Conservation (phyloP, 306 rosid genomes). For the Pueraria montana region DNA sequence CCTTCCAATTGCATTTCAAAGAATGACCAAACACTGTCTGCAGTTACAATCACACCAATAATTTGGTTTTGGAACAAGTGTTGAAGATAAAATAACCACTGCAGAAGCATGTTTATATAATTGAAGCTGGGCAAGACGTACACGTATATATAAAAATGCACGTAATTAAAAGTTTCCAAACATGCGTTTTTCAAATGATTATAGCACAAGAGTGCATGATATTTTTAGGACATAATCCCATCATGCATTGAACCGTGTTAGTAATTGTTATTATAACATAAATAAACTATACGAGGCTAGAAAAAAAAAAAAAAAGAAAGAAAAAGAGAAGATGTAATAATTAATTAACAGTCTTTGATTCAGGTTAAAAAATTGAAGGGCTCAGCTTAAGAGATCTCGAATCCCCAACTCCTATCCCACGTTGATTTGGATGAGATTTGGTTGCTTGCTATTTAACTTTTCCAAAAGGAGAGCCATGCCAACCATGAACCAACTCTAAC, state of each 20-base stretch:
- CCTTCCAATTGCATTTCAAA: conserved; percentile 18
- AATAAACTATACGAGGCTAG: neutral
- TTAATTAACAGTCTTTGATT: conserved; percentile 50
- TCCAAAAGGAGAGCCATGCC: conserved; percentile 78
- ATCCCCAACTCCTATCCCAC: conserved; percentile 71
- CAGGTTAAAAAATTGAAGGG: conserved; percentile 56
- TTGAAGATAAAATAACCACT: conserved; percentile 47
- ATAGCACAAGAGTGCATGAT: conserved; percentile 52
- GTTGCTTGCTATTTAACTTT: conserved; percentile 67
- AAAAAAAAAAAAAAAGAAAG: neutral
- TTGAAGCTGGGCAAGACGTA: conserved; percentile 36
- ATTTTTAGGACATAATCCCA: conserved; percentile 37
- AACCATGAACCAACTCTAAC: conserved; percentile 68
- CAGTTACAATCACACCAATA: conserved; percentile 34
- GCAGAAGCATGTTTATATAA: conserved; percentile 51
- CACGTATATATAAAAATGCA: conserved; percentile 37
- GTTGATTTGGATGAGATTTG: conserved; percentile 78
- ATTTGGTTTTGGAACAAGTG: conserved; percentile 46
- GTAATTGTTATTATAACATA: conserved; percentile 19
- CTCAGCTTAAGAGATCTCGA: conserved; percentile 64
- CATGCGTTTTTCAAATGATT: conserved; percentile 59
- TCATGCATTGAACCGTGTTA: conserved; percentile 48
- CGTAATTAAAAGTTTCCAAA: conserved; percentile 44
- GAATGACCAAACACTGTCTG: neutral
- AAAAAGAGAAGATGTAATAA: conserved; percentile 27